These are phyloP conservation scores for Coffea eugenioides DNA, from an alignment of 257 asterid species.

Conservation along the genomic window DNA sequence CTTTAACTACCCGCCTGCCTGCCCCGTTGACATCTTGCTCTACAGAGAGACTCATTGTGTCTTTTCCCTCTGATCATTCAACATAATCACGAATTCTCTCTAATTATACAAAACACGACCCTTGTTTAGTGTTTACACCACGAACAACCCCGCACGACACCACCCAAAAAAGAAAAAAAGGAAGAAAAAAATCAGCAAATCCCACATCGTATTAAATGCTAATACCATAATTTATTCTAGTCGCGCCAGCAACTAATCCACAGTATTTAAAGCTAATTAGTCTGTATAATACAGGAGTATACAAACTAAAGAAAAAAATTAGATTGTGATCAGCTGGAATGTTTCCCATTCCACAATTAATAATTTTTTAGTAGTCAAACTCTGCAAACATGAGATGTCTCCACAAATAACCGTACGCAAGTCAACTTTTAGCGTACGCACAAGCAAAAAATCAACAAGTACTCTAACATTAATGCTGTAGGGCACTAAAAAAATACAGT, in stretches of 20 bases:
- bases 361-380: conserved; percentile 7
- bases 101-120: neutral
- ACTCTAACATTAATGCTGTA: neutral
- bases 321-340: conserved; percentile 9
- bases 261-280: neutral
- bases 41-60: neutral
- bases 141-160: neutral
- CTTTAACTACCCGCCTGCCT: neutral
- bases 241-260: neutral
- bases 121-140: neutral
- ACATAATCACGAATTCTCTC: too few species aligned
- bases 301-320: neutral
- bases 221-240: neutral
- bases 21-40: conserved; percentile 5
- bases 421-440: neutral
- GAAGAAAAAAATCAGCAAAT: neutral
- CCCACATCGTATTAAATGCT: neutral
- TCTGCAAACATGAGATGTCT: conserved; percentile 22
- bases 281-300: neutral
- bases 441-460: neutral
- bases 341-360: conserved; percentile 4
- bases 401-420: conserved; percentile 7
- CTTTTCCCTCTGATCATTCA: neutral
- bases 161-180: too few species aligned
- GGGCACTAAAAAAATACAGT: neutral